A percentile compares a stretch with the other conserved stretches of the same genome.
These are phyloP conservation scores for Tremella yokohamensis DNA, from an alignment of 768 basidiomycete genomes.

Conservation along the genomic window DNA sequence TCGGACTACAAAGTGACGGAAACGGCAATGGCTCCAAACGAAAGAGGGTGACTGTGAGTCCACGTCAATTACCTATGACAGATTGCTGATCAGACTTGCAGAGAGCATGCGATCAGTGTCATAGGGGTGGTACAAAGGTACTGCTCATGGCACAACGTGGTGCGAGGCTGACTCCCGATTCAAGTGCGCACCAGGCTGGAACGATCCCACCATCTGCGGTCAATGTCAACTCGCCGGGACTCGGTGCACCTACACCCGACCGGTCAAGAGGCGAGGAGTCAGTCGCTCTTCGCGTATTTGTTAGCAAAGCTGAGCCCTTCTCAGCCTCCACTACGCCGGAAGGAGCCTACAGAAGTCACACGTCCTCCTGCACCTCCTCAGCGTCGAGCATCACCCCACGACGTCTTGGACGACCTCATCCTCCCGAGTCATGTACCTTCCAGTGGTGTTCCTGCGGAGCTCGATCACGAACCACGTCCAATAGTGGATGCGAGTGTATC, in stretches of 20 bases:
- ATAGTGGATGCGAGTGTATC: too few species aligned
- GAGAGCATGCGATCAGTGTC: constrained; percentile 38
- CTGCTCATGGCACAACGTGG: not conserved
- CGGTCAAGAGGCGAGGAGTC: constrained; percentile 36
- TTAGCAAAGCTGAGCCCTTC: too few species aligned
- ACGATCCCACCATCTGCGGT: constrained; percentile 11
- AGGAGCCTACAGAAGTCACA: too few species aligned
- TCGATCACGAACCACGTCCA: too few species aligned
- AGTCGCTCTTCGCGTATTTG: constrained; percentile 8
- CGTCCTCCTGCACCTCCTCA: too few species aligned
- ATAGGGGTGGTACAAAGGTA: constrained; percentile 34
- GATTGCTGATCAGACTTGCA: not conserved
- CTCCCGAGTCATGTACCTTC: too few species aligned
- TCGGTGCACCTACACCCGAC: constrained; percentile 29
- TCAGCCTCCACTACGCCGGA: too few species aligned
- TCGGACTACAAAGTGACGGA: too few species aligned
- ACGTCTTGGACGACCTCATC: too few species aligned
- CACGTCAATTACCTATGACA: not conserved
- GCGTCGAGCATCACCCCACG: too few species aligned
- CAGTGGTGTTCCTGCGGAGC: too few species aligned
- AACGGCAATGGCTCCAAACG: constrained; percentile 11
- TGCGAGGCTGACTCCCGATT: not conserved
- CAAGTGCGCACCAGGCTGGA: constrained; percentile 23
- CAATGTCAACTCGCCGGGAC: constrained; percentile 26
- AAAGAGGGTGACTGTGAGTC: constrained; percentile 26